Evolutionary conservation across 345 rosid genomes (phyloP), one percentile per base, ranked within the genome.

Genomic region (Acer saccharum): DNA sequence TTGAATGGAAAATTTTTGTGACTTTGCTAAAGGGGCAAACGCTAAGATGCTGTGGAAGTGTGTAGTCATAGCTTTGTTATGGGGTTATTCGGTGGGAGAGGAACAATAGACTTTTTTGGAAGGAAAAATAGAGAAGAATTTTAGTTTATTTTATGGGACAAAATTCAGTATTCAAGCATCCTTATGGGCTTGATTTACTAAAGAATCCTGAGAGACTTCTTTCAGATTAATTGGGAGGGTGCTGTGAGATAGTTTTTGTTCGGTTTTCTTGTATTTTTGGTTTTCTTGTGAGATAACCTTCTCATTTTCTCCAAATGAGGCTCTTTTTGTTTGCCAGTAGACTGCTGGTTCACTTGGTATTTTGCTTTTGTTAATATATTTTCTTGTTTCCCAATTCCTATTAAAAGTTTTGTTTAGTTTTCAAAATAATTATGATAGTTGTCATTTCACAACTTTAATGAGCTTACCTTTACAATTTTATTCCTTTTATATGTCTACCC

Each of bases 391-490:
- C n/a, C 0, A 14, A 3, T 54, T 14, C 39, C 39, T 35, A 35
- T 35, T 35, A 14, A 16, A 10, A 54, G 17, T 13, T 52, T 13
- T 52, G 18, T 14, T 54, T 6, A 14, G n/a, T 16, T 54, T 54
- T 54, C n/a, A 16, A 16, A 13, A 10, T 20, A 71, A 29, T 41
- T 71, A 29, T 17, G 21, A 7, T 72, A 29, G 55, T 46, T 62
- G 35, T 60, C 10, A 11, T 66, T 46, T 44, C 60, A 78, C n/a
- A 13, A 7, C 65, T 58, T 67, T 72, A 63, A 72, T 43, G 41
- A 62, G 69, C 71, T 69, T 57, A 13, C 21, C n/a, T 60, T 39
- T 39, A 18, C 20, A 14, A 16, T 43, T 74, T 60, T 13, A 1
- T 63, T 63, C 61, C 64, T 32, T 76, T 39, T 21, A 44, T 6